Evolutionary conservation across 768 basidiomycete genomes (phyloP).

Genomic region (Nidula microcarpa): DNA sequence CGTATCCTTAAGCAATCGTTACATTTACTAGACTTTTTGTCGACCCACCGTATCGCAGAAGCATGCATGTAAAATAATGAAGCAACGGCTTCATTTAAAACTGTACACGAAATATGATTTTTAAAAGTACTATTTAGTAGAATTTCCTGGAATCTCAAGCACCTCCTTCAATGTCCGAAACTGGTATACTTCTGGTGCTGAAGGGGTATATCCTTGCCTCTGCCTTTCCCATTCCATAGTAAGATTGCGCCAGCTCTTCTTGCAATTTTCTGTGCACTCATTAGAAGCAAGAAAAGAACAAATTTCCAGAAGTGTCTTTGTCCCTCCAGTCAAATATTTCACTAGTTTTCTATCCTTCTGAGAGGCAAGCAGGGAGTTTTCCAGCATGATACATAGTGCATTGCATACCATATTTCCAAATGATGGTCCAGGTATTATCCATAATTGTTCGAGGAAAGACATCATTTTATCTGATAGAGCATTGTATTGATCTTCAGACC

Average conservation of each 20-base stretch:
- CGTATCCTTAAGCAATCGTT: no score
- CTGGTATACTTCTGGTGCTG: not conserved
- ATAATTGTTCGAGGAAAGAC: not conserved
- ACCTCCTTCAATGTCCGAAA: not conserved
- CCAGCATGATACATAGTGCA: not conserved
- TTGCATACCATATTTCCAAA: not conserved
- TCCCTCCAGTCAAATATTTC: not conserved
- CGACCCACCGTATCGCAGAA: no score
- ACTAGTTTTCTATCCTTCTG: not conserved
- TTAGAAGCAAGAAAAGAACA: not conserved
- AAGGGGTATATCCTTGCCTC: not conserved
- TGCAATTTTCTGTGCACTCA: not conserved
- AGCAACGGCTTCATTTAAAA: no score
- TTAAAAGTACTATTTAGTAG: no score
- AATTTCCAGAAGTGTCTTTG: not conserved
- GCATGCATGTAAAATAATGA: no score
- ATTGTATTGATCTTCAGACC: not conserved
- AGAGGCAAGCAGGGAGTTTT: not conserved
- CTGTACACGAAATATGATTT: no score
- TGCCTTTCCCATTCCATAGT: not conserved
- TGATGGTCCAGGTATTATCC: not conserved
- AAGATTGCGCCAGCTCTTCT: not conserved
- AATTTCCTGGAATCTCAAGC: no score
- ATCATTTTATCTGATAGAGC: not conserved
- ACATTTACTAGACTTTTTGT: no score